Conservation (phyloP, 2,329 filamentous ascomycete genomes). For the Cladosporium halotolerans region DNA sequence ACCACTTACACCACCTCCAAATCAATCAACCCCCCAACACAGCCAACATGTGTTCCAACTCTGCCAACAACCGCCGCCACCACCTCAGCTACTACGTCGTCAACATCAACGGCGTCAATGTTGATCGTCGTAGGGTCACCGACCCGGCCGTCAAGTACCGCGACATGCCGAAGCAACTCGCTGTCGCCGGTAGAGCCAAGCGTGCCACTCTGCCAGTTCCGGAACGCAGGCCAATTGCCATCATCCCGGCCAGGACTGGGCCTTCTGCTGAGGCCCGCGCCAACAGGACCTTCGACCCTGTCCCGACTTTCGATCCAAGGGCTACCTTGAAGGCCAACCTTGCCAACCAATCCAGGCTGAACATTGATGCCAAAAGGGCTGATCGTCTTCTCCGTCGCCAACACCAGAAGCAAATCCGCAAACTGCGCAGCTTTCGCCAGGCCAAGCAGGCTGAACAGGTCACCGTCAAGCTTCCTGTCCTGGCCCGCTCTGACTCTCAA, state of each 20-base stretch:
- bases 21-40: background rate
- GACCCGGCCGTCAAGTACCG: background rate
- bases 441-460: background rate
- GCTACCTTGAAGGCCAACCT: background rate
- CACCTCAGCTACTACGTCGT: background rate
- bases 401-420: background rate
- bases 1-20: background rate
- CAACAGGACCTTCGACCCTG: no score
- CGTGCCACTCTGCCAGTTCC: no score
- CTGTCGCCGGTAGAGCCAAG: background rate
- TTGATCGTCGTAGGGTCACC: background rate
- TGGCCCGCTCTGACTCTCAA: background rate
- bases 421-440: background rate
- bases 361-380: background rate
- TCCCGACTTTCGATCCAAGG: background rate
- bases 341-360: background rate
- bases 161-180: background rate
- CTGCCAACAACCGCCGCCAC: background rate
- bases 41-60: slow-evolving; percentile 2
- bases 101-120: background rate
- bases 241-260: no score
- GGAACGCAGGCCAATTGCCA: no score
- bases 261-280: no score
- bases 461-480: background rate
- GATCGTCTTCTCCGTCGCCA: background rate